Evolutionary conservation across 768 basidiomycete species (phyloP), one percentile per base, ranked within the genome.

Genomic region (Russula ochroleuca): DNA sequence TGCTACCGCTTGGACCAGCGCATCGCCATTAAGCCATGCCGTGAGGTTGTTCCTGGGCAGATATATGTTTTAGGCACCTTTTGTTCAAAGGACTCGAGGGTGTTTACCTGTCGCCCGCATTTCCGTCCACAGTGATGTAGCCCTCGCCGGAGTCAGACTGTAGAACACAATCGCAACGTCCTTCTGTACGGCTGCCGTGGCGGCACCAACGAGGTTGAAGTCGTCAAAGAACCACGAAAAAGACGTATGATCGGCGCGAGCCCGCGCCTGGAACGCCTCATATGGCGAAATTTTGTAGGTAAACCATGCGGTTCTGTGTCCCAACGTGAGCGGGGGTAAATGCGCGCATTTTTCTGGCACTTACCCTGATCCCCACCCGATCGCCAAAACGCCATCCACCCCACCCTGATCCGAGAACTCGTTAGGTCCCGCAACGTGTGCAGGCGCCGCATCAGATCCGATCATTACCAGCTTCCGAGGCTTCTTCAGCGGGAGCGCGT

Each of bases 331-430:
- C 8, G 2, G 4, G 0, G 14, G 25, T 6, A 25, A 14, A 13
- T 6, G 5, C 14, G 10, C 10, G 17, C 21, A 25, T 19, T n/a
- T 9, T 6, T 48, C 14, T 49, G 23, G 6, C 10, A 43, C 66
- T 43, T 8, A 67, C 75, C 92, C 92, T 55, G 87, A 89, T 41
- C 92, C 94, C 94, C 94, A 97, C 15, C 93, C 93, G 87, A 94
- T 88, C 9, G 92, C 92, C 23, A 97, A 79, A 19, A 88, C 79
- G 11, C 92, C 92, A 55, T 77, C 74, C 45, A 72, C 71, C 33
- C 77, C 74, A 38, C 73, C 73, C 21, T 73, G 75, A 62, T 82
- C 82, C 3, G 67, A 41, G 64, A 74, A 82, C 7, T 75, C 79
- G 69, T 85, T 85, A 1, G 83, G 81, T 4, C 83, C 83, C 9